phyloP scores from a whole-genome alignment of 192 early-diverging fungal genomes.

The Coemansia asiatica region DNA sequence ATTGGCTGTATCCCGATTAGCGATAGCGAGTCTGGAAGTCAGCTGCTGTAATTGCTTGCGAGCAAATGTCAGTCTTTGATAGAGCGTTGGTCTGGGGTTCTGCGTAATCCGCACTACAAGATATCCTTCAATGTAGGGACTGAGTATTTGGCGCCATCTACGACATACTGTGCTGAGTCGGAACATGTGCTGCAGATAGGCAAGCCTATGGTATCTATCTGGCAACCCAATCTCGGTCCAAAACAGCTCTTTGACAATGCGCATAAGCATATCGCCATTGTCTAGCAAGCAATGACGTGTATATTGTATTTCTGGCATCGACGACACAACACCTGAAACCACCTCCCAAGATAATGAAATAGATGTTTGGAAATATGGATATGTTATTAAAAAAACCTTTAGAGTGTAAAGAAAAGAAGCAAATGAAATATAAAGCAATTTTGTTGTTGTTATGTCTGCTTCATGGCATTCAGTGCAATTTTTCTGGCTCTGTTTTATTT shows the following conservation, averaged over 20 bases:
- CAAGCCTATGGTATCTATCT: conserved; percentile 23
- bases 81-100: conserved; percentile 10
- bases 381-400: too few relatives aligned
- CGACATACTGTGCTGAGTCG: conserved; percentile 18
- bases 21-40: conserved; percentile 3
- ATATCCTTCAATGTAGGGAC: conserved; percentile 21
- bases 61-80: conserved; percentile 7
- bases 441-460: too few relatives aligned
- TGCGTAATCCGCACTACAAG: conserved; percentile 17
- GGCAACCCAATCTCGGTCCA: conserved; percentile 21
- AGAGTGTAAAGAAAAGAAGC: not conserved
- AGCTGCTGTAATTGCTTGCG: conserved; percentile 8
- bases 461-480: too few relatives aligned
- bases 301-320: not conserved
- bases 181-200: conserved; percentile 22
- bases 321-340: not conserved
- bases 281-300: conserved; percentile 4
- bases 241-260: conserved; percentile 25
- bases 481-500: not conserved
- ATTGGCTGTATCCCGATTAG: not conserved
- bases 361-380: too few relatives aligned
- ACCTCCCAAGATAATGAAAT: too few relatives aligned
- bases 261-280: conserved; percentile 23
- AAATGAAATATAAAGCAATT: not conserved
- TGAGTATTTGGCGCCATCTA: conserved; percentile 20